Evolutionary conservation across 495 filamentous ascomycete genomes (phyloP).

Genomic region (Trichoderma orchidacearum): DNA sequence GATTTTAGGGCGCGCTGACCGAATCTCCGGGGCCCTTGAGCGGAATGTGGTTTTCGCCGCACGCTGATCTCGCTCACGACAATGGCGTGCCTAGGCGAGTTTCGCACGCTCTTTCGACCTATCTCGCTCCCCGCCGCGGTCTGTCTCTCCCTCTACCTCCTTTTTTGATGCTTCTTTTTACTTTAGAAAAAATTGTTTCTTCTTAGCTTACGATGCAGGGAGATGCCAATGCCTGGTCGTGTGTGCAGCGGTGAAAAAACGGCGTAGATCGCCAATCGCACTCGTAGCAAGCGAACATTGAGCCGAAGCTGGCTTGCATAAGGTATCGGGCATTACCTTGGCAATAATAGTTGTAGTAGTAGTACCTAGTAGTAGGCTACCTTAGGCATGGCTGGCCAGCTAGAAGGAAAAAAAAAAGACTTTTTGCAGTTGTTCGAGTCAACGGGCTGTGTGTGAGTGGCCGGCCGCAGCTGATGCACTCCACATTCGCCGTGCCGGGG

Average conservation of each 20-base stretch:
- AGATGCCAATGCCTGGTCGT: too few relatives aligned
- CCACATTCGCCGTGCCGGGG: not conserved
- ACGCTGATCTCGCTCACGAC: not conserved
- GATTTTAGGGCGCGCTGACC: not conserved
- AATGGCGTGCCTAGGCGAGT: not conserved
- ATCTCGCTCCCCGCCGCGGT: not conserved
- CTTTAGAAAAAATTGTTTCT: not conserved
- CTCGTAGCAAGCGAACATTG: not conserved
- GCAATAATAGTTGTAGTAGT: too few relatives aligned
- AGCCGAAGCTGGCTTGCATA: conserved; percentile 1
- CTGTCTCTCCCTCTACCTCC: not conserved
- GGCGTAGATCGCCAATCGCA: not conserved
- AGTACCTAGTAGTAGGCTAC: too few relatives aligned
- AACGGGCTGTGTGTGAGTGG: not conserved
- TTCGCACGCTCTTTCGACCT: not conserved
- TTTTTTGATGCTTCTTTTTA: not conserved
- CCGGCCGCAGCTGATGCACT: not conserved
- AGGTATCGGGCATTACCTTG: too few relatives aligned
- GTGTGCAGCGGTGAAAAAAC: not conserved
- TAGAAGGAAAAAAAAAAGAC: too few relatives aligned
- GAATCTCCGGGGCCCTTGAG: not conserved
- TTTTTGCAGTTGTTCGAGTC: too few relatives aligned
- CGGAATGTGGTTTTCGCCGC: too few relatives aligned
- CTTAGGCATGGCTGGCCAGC: too few relatives aligned
- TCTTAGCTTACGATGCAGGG: not conserved